Evolutionary conservation across 176 grass and related monocot species (phyloP).

Genomic region (Phoenix dactylifera): DNA sequence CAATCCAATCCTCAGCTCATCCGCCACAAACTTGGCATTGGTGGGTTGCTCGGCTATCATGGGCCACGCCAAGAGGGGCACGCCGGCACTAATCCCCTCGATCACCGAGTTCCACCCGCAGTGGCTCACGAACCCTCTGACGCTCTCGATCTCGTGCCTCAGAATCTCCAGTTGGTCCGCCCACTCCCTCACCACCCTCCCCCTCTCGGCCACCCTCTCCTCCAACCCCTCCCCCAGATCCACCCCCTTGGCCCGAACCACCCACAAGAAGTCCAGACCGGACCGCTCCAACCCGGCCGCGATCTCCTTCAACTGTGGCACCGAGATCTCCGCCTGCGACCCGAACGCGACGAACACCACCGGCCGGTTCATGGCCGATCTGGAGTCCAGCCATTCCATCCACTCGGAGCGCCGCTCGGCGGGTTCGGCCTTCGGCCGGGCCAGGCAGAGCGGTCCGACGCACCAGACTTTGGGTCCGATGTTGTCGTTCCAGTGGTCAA

Average conservation of each 20-base stretch:
- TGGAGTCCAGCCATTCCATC: slow-evolving; percentile 30
- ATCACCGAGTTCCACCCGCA: slow-evolving; percentile 54
- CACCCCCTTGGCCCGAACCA: slow-evolving; percentile 19
- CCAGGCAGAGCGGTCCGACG: slow-evolving; percentile 43
- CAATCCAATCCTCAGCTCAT: slow-evolving; percentile 25
- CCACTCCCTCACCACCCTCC: slow-evolving; percentile 20
- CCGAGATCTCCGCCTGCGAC: slow-evolving; percentile 30
- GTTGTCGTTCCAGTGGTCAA: slow-evolving; percentile 13
- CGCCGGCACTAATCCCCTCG: slow-evolving; percentile 24
- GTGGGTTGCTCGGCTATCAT: slow-evolving; percentile 44
- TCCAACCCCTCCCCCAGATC: slow-evolving; percentile 23
- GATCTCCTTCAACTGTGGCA: slow-evolving; percentile 30
- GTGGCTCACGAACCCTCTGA: slow-evolving; percentile 35
- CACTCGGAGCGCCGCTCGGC: neutral
- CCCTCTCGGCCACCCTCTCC: slow-evolving; percentile 10
- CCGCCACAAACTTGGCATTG: slow-evolving; percentile 40
- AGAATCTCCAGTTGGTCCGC: slow-evolving; percentile 27
- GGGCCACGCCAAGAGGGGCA: slow-evolving; percentile 49
- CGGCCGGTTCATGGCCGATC: slow-evolving; percentile 22
- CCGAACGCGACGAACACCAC: slow-evolving; percentile 51
- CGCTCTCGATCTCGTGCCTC: neutral
- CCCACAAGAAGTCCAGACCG: slow-evolving; percentile 42
- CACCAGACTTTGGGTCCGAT: slow-evolving; percentile 7
- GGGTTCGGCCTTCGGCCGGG: neutral
- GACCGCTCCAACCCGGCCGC: slow-evolving; percentile 29